Evolutionary conservation across 768 basidiomycete genomes (phyloP).

Genomic region (Suillus decipiens): DNA sequence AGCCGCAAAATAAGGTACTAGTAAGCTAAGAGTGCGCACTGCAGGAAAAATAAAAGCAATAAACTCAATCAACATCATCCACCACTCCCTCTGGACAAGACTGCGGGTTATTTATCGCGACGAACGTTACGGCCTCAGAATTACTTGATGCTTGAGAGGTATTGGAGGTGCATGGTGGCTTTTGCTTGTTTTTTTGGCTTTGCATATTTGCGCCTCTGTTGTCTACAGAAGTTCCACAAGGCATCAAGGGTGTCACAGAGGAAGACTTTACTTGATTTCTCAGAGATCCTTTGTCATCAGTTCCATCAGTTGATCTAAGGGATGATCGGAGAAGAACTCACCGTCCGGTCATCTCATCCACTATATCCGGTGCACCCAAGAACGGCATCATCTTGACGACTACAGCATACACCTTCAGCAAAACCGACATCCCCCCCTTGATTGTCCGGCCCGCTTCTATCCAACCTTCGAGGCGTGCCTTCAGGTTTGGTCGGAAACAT

Average conservation of each 20-base stretch:
- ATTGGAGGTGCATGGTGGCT: neutral
- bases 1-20: constrained; percentile 13
- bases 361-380: constrained; percentile 49
- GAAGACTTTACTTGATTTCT: constrained; percentile 55
- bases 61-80: constrained; percentile 35
- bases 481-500: constrained; percentile 59
- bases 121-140: constrained; percentile 12
- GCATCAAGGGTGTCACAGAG: constrained; percentile 53
- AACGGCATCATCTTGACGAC: constrained; percentile 59
- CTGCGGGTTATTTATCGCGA: constrained; percentile 7
- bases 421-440: constrained; percentile 39
- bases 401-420: constrained; percentile 46
- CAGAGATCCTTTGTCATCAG: constrained; percentile 43
- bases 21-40: constrained; percentile 17
- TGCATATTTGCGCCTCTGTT: constrained; percentile 41
- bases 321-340: constrained; percentile 26
- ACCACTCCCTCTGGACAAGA: constrained; percentile 23
- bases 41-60: neutral
- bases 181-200: constrained; percentile 21
- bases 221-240: constrained; percentile 49
- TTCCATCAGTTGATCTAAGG: neutral
- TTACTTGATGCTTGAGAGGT: neutral
- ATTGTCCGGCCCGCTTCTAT: constrained; percentile 38
- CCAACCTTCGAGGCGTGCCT: constrained; percentile 63
- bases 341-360: constrained; percentile 58